phyloP scores from a whole-genome alignment of 345 rosid genomes.

The Lumnitzera littorea region DNA sequence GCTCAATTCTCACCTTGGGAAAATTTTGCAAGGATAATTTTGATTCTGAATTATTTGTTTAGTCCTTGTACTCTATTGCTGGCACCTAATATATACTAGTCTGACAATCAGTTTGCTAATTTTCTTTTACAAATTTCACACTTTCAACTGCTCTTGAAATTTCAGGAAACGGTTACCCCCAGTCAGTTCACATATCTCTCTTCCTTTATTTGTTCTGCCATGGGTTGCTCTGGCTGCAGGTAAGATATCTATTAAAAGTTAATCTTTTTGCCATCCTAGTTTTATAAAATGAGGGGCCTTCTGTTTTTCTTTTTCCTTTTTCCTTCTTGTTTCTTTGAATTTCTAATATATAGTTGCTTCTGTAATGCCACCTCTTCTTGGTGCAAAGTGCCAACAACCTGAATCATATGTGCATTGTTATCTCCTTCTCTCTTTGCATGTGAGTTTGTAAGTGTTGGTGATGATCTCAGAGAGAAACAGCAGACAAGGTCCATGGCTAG shows the following conservation, averaged over 20 bases:
- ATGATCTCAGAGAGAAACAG: too few relatives aligned
- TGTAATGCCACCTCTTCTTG: too few relatives aligned
- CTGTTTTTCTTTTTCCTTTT: too few relatives aligned
- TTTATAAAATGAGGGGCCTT: too few relatives aligned
- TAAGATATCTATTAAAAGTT: conserved; percentile 22
- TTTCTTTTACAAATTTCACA: conserved; percentile 2
- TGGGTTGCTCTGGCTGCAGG: conserved; percentile 72
- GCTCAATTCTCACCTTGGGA: too few relatives aligned
- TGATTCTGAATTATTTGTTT: conserved; percentile 2
- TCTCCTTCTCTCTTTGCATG: too few relatives aligned
- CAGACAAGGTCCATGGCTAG: too few relatives aligned
- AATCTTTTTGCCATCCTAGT: not conserved
- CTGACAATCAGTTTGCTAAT: not conserved
- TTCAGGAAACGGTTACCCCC: conserved; percentile 86
- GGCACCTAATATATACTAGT: not conserved
- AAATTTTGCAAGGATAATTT: not conserved
- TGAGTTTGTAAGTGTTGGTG: too few relatives aligned
- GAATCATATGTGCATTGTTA: too few relatives aligned
- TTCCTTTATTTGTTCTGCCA: conserved; percentile 61
- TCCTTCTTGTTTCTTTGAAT: too few relatives aligned
- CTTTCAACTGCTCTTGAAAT: conserved; percentile 15
- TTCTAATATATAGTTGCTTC: too few relatives aligned
- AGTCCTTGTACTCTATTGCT: not conserved
- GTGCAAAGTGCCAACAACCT: too few relatives aligned
- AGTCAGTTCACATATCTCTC: conserved; percentile 58